Base-by-base conservation (phyloP, 2,329 filamentous ascomycete genomes). In the Helotiales sp. region DNA sequence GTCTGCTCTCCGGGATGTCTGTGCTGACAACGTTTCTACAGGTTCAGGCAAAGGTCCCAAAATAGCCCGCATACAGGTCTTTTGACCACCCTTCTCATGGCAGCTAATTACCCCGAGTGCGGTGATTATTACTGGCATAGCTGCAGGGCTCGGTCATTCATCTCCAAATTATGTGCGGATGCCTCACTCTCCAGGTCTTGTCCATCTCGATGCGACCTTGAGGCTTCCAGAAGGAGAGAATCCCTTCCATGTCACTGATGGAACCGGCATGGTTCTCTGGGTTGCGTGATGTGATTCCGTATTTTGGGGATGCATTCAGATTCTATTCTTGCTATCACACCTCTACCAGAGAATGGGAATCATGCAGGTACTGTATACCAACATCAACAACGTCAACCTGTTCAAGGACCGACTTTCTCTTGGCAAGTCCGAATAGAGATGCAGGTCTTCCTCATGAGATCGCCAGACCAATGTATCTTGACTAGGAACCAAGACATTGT, bases 31-130 rank as follows among this genome's bases (percentile, higher is more conserved):
- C 22, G 19, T 44, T 25, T 47, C 33, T 52, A 27, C 49, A 38
- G 33, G 49, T 17, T 15, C 50, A 47, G 50, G 48, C 40, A 30
- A 30, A 46, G 59, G 47, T 53, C 61, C 63, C 49, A 60, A 65
- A 65, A 65, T 65, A 65, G 63, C 55, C 63, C 59, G 24, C 52
- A 61, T 65, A 47, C 49, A 42, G 63, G 57, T 60, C 63, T 61
- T 56, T 64, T 65, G 36, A 40, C 36, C 10, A 3, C 44, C 40
- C 48, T 52, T 46, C 33, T 33, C 22, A 49, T 27, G 33, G 24
- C 42, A 47, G 44, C 50, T 42, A 62, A 62, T 60, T 61, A 53
- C 33, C 52, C 59, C 44, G 53, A 40, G 52, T 55, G 24, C 29
- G 52, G 57, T 49, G 42, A 48, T 48, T 57, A 59, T 62, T 62